phyloP scores from a whole-genome alignment of 163 green algal genomes.

The Scenedesmus sp. region DNA sequence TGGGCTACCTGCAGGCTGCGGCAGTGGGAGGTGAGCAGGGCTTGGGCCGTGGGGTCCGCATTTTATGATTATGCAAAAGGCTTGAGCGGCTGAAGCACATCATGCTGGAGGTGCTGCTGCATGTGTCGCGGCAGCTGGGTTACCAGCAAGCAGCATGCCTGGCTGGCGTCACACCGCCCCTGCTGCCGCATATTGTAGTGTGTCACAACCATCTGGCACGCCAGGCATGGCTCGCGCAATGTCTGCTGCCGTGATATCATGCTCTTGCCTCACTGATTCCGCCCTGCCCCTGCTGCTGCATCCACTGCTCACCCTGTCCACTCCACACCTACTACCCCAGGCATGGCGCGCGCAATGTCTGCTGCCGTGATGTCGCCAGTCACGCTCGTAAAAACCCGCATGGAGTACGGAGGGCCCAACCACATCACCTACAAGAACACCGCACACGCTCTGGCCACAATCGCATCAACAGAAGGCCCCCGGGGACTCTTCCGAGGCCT shows the following conservation, averaged over 20 bases:
- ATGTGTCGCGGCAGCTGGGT: too few species aligned
- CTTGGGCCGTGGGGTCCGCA: too few species aligned
- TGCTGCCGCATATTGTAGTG: too few species aligned
- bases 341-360: slow-evolving; percentile 80
- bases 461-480: slow-evolving; percentile 76
- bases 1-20: too few species aligned
- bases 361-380: slow-evolving; percentile 83
- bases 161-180: too few species aligned
- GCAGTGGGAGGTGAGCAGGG: too few species aligned
- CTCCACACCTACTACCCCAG: slow-evolving; percentile 45
- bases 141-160: too few species aligned
- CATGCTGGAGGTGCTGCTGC: too few species aligned
- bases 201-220: too few species aligned
- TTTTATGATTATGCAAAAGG: not conserved
- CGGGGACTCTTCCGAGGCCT: slow-evolving; percentile 86
- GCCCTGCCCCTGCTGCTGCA: not conserved
- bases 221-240: too few species aligned
- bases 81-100: too few species aligned
- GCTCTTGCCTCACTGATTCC: not conserved
- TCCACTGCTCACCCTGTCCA: not conserved
- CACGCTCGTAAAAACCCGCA: slow-evolving; percentile 93
- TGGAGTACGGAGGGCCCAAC: slow-evolving; percentile 80
- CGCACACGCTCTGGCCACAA: slow-evolving; percentile 73
- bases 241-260: too few species aligned
- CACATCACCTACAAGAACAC: slow-evolving; percentile 71